Evolutionary conservation across 169 alveolate species (phyloP).

Genomic region (Plasmodium inui): DNA sequence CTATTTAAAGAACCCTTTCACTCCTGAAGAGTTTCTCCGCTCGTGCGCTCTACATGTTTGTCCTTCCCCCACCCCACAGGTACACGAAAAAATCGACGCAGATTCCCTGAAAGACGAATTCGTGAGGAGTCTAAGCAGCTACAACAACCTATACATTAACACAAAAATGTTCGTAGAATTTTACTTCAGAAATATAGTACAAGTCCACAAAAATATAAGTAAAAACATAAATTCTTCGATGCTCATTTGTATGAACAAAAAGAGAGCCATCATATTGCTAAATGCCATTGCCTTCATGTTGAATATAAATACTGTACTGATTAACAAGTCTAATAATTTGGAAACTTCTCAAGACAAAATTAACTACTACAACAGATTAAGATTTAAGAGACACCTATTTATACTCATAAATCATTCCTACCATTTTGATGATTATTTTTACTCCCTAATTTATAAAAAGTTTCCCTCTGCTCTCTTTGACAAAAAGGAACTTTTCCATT

Average conservation of each 20-base stretch:
- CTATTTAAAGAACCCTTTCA: neutral
- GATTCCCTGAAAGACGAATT: conserved; percentile 49
- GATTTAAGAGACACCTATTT: conserved; percentile 54
- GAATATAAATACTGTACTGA: conserved; percentile 50
- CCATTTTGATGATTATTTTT: conserved; percentile 64
- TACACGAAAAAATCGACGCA: conserved; percentile 30
- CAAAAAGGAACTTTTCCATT: conserved; percentile 60
- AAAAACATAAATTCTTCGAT: conserved; percentile 60
- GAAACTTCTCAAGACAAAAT: conserved; percentile 46
- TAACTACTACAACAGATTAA: conserved; percentile 46
- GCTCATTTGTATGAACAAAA: conserved; percentile 70
- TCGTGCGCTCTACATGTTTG: neutral
- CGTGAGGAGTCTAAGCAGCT: conserved; percentile 54
- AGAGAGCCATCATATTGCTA: conserved; percentile 45
- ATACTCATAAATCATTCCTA: conserved; percentile 48
- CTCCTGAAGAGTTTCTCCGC: neutral
- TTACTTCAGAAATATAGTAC: conserved; percentile 33
- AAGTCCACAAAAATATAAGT: conserved; percentile 40
- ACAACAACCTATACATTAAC: conserved; percentile 50
- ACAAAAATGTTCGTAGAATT: conserved; percentile 72
- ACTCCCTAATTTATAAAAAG: conserved; percentile 51
- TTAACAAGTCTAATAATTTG: conserved; percentile 22
- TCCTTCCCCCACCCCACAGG: neutral
- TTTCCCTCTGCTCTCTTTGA: conserved; percentile 51
- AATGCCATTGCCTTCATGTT: conserved; percentile 52